A percentile compares a stretch with the other conserved stretches of the same genome.
phyloP scores from a whole-genome alignment of 1,284 basidiomycete genomes.

The Irpex sp. region DNA sequence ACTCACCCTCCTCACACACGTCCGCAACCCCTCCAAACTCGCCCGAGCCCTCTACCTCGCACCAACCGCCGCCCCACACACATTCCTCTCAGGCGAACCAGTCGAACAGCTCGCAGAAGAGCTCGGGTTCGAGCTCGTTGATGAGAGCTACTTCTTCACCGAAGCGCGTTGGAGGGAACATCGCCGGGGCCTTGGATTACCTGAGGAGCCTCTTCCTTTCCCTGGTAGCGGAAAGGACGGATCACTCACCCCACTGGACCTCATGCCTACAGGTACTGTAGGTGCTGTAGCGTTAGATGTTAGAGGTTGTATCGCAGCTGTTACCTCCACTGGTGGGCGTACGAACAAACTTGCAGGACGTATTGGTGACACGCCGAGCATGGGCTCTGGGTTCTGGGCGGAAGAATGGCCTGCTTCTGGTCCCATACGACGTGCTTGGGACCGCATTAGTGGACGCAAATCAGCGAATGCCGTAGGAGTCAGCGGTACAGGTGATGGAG shows the following conservation, averaged over 20 bases:
- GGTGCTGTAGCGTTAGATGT: slow-evolving; percentile 79
- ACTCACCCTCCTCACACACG: slow-evolving; percentile 60
- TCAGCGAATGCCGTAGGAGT: slow-evolving; percentile 59
- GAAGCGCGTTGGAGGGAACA: slow-evolving; percentile 73
- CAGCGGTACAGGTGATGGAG: slow-evolving; percentile 81
- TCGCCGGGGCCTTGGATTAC: slow-evolving; percentile 63
- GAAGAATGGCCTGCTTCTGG: slow-evolving; percentile 61
- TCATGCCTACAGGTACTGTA: slow-evolving; percentile 73
- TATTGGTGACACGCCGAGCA: slow-evolving; percentile 76
- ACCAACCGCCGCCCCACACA: slow-evolving; percentile 56
- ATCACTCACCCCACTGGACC: slow-evolving; percentile 40
- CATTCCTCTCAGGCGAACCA: slow-evolving; percentile 62
- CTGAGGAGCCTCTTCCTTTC: slow-evolving; percentile 53
- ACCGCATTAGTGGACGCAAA: slow-evolving; percentile 35
- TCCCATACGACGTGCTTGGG: slow-evolving; percentile 37
- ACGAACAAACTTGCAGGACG: slow-evolving; percentile 83
- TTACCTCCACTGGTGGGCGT: slow-evolving; percentile 78
- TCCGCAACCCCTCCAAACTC: slow-evolving; percentile 73
- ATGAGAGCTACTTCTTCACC: slow-evolving; percentile 76
- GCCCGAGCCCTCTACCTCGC: slow-evolving; percentile 67
- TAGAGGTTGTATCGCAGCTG: slow-evolving; percentile 64
- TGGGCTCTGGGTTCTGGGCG: slow-evolving; percentile 81
- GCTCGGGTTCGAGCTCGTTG: slow-evolving; percentile 56
- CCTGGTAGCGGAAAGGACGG: slow-evolving; percentile 19
- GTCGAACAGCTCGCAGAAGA: slow-evolving; percentile 58